These are phyloP conservation scores for Trichopus zeylanicus DNA, from an alignment of 116 monocot genomes.

Conservation along the genomic window DNA sequence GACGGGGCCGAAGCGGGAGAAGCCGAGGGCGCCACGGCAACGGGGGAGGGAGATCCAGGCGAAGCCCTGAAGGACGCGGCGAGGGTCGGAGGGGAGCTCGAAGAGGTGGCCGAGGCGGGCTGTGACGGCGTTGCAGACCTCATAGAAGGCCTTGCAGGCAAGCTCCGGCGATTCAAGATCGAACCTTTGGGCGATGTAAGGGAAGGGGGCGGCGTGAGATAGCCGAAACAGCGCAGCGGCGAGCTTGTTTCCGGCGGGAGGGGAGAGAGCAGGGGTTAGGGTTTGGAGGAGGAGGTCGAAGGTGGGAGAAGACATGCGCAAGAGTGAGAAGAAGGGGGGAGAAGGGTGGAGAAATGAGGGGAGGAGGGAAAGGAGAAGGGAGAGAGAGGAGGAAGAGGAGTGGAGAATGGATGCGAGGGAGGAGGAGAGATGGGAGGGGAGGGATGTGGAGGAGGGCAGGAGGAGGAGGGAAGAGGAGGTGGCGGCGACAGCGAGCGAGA, in stretches of 20 bases:
- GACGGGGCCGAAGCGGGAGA: slow-evolving; percentile 30
- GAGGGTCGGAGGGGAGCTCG: slow-evolving; percentile 29
- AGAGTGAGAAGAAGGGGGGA: slow-evolving; percentile 24
- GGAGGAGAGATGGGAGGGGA: slow-evolving; percentile 8
- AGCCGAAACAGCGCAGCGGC: slow-evolving; percentile 76
- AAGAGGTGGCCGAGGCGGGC: slow-evolving; percentile 42
- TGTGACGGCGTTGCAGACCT: slow-evolving; percentile 39
- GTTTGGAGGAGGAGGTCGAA: slow-evolving; percentile 63
- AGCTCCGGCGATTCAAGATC: slow-evolving; percentile 30
- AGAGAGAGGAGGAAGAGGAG: slow-evolving; percentile 16
- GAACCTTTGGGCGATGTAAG: slow-evolving; percentile 38
- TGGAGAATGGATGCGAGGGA: neutral
- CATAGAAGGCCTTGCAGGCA: slow-evolving; percentile 68
- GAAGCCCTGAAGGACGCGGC: slow-evolving; percentile 43
- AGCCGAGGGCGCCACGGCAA: slow-evolving; percentile 63
- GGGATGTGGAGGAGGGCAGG: slow-evolving; percentile 6
- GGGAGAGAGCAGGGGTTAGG: slow-evolving; percentile 35
- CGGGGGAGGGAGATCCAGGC: slow-evolving; percentile 37
- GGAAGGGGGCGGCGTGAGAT: slow-evolving; percentile 59
- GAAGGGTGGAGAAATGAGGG: slow-evolving; percentile 20
- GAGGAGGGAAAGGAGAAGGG: slow-evolving; percentile 29
- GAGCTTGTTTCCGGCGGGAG: slow-evolving; percentile 60
- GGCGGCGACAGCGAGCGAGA: slow-evolving; percentile 4
- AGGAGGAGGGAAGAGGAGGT: slow-evolving; percentile 9
- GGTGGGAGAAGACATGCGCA: slow-evolving; percentile 51